Percentiles rank a stretch among this genome's conserved stretches.
Evolutionary conservation across 2,329 filamentous ascomycete species (phyloP).

Genomic region (Cytospora schulzeri): DNA sequence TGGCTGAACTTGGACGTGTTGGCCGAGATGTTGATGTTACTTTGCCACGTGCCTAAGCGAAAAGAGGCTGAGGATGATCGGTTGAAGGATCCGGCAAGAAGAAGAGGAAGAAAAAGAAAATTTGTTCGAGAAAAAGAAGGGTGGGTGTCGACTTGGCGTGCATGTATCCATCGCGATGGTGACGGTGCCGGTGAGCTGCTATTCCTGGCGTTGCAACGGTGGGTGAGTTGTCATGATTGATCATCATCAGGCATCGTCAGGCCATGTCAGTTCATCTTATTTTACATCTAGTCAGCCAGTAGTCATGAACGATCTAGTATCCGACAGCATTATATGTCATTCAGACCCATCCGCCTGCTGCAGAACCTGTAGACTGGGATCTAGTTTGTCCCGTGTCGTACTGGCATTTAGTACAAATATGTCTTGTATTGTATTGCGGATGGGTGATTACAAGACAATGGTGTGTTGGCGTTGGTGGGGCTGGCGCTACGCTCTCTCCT

Average conservation of each 20-base stretch:
- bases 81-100: neutral
- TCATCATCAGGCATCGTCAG: neutral
- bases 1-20: slow-evolving; percentile 7
- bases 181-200: neutral
- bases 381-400: slow-evolving; percentile 9
- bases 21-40: slow-evolving; percentile 26
- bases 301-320: neutral
- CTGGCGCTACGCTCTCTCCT: neutral
- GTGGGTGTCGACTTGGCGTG: neutral
- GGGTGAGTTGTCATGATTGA: neutral
- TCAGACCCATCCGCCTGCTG: neutral
- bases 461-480: neutral
- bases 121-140: neutral
- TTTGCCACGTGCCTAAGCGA: slow-evolving; percentile 28
- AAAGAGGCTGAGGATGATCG: slow-evolving; percentile 18
- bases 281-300: neutral
- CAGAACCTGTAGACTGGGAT: neutral
- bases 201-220: slow-evolving; percentile 6
- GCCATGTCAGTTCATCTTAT: neutral
- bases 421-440: too few species aligned
- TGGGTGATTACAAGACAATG: neutral
- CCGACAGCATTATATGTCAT: neutral
- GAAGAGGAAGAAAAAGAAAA: neutral
- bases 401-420: neutral
- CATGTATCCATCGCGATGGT: neutral